These are phyloP conservation scores for Apiotrichum siamense DNA, from an alignment of 1,284 basidiomycete species.

Conservation along the genomic window DNA sequence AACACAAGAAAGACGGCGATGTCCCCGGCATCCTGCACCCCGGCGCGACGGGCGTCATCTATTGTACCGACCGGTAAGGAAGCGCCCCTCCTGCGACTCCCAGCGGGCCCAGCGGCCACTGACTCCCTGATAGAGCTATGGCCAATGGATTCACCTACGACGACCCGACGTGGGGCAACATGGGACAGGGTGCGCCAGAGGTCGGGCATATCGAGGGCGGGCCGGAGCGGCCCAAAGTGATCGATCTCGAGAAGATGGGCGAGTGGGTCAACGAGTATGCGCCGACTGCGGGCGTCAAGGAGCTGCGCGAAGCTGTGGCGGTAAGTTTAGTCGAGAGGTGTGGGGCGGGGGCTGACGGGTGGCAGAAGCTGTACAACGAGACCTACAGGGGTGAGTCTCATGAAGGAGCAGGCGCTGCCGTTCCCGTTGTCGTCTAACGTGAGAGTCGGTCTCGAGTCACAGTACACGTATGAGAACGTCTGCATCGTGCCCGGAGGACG, in stretches of 20 bases:
- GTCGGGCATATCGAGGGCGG: constrained; percentile 69
- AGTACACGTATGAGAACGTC: constrained; percentile 82
- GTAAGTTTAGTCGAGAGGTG: constrained; percentile 42
- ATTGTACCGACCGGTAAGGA: constrained; percentile 64
- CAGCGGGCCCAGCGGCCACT: too few relatives aligned
- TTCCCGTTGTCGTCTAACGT: too few relatives aligned
- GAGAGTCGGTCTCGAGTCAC: constrained; percentile 59
- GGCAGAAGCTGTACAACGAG: constrained; percentile 68
- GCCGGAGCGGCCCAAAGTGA: constrained; percentile 57
- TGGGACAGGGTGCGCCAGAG: constrained; percentile 41
- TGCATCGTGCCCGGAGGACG: constrained; percentile 68
- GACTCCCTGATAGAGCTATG: constrained; percentile 10
- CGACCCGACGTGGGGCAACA: constrained; percentile 67
- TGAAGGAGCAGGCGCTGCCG: neutral
- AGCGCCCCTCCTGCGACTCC: too few relatives aligned
- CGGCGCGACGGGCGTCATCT: constrained; percentile 56
- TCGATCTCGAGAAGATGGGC: constrained; percentile 56
- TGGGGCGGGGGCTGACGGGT: constrained; percentile 72
- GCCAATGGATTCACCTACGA: constrained; percentile 81
- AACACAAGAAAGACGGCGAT: constrained; percentile 6
- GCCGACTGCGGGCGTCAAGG: constrained; percentile 85
- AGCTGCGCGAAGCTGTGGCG: constrained; percentile 33
- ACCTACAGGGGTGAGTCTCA: constrained; percentile 60
- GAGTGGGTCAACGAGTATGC: constrained; percentile 82
- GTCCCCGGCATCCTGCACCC: constrained; percentile 48